These are phyloP conservation scores for Aspergillus incahuasiensis DNA, from an alignment of 495 filamentous ascomycete species.

Conservation along the genomic window DNA sequence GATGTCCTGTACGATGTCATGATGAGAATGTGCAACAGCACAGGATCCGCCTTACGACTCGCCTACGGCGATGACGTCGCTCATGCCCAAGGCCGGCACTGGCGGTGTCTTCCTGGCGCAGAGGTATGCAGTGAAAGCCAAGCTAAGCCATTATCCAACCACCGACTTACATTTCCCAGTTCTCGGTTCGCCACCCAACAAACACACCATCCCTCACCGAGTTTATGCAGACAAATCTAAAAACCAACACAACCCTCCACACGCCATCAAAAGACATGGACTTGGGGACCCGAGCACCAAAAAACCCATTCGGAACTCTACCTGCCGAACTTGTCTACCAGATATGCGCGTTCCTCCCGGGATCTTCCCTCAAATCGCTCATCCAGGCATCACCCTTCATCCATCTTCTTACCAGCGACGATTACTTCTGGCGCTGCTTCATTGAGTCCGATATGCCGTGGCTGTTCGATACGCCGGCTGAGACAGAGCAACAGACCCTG, in stretches of 20 bases:
- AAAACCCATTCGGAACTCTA: constrained; percentile 16
- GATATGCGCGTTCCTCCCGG: constrained; percentile 20
- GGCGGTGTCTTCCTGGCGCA: constrained; percentile 21
- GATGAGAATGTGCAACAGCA: constrained; percentile 13
- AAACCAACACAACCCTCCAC: constrained; percentile 5
- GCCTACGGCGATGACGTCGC: constrained; percentile 16
- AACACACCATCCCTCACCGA: constrained; percentile 9
- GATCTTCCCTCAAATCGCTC: constrained; percentile 12
- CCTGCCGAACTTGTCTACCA: constrained; percentile 17
- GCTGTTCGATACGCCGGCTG: background rate
- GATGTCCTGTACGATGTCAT: constrained; percentile 17
- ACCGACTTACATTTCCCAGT: constrained; percentile 4
- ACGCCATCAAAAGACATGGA: background rate
- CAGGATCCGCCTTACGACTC: constrained; percentile 12
- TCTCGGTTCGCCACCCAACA: constrained; percentile 17
- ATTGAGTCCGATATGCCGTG: constrained; percentile 21
- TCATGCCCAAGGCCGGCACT: constrained; percentile 19
- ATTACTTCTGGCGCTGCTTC: constrained; percentile 19
- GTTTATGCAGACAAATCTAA: constrained; percentile 8
- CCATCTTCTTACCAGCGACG: constrained; percentile 17
- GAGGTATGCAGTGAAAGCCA: constrained; percentile 20
- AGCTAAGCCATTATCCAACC: too few species aligned
- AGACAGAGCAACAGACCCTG: background rate
- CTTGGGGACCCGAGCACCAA: constrained; percentile 7
- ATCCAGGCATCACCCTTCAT: constrained; percentile 17